Evolutionary conservation across 768 basidiomycete species (phyloP).

Genomic region (Naematelia encephala): DNA sequence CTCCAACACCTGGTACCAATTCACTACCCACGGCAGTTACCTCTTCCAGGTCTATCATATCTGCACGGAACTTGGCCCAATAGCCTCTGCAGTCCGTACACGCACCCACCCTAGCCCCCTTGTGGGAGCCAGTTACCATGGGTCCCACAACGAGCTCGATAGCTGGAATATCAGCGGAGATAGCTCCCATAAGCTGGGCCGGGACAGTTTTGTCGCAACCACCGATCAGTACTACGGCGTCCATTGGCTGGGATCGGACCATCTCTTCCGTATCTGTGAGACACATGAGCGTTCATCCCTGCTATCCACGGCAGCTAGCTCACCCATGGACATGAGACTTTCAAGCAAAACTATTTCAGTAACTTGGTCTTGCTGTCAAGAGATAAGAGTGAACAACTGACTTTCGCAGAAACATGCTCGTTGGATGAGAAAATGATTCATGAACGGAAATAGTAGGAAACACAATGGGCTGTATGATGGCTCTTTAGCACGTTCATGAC

Average conservation of each 20-base stretch:
- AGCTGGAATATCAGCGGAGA: conserved; percentile 36
- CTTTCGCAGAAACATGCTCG: conserved; percentile 40
- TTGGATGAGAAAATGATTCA: conserved; percentile 37
- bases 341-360: too few species aligned
- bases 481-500: too few species aligned
- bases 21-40: conserved; percentile 32
- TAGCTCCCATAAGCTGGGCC: conserved; percentile 43
- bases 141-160: conserved; percentile 39
- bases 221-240: conserved; percentile 34
- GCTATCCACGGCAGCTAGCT: too few species aligned
- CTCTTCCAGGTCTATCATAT: conserved; percentile 39
- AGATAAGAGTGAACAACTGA: too few species aligned
- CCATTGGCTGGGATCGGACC: conserved; percentile 42
- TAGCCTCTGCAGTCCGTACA: conserved; percentile 42
- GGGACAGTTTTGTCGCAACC: conserved; percentile 45
- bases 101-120: conserved; percentile 35
- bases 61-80: conserved; percentile 38
- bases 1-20: conserved; percentile 34
- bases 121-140: conserved; percentile 35
- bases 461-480: too few species aligned
- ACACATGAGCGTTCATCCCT: too few species aligned
- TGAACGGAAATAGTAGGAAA: conserved; percentile 42
- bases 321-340: conserved; percentile 43
- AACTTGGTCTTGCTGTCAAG: too few species aligned
- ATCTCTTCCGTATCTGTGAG: conserved; percentile 46